Evolutionary conservation across 305 asterid genomes (phyloP).

Genomic region (Fraxinus angustifolia): DNA sequence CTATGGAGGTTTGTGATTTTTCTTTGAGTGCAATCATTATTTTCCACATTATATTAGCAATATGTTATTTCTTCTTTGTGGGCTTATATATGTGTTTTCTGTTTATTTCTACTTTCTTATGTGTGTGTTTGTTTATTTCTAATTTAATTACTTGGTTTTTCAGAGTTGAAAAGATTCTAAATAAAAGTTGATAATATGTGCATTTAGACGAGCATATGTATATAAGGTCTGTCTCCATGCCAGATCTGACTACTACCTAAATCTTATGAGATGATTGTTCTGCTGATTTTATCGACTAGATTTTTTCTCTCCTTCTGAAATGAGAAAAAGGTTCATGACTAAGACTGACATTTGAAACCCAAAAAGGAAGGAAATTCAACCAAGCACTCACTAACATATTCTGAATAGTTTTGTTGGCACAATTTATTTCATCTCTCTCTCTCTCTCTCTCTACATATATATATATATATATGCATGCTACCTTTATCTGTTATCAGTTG

Average conservation of each 20-base stretch:
- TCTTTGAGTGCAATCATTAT: conserved; percentile 6
- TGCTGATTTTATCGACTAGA: background rate
- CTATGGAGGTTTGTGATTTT: conserved; percentile 51
- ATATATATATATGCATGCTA: too few species aligned
- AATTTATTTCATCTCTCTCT: background rate
- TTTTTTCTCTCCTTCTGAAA: background rate
- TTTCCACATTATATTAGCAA: conserved; percentile 8
- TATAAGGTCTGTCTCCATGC: background rate
- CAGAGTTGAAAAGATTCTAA: conserved; percentile 3
- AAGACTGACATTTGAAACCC: background rate
- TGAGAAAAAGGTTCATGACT: background rate
- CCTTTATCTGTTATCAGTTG: background rate
- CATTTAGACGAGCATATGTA: background rate
- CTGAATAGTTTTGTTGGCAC: background rate
- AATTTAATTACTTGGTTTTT: background rate
- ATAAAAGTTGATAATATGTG: background rate
- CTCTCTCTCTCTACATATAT: background rate
- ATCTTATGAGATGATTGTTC: background rate
- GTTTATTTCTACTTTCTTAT: background rate
- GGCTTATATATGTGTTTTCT: background rate
- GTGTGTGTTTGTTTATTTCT: background rate
- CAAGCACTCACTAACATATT: background rate
- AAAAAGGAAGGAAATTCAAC: background rate
- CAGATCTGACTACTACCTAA: background rate
- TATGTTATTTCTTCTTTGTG: conserved; percentile 7